These are phyloP conservation scores for Quercus mongolica DNA, from an alignment of 306 rosid genomes.

Conservation along the genomic window DNA sequence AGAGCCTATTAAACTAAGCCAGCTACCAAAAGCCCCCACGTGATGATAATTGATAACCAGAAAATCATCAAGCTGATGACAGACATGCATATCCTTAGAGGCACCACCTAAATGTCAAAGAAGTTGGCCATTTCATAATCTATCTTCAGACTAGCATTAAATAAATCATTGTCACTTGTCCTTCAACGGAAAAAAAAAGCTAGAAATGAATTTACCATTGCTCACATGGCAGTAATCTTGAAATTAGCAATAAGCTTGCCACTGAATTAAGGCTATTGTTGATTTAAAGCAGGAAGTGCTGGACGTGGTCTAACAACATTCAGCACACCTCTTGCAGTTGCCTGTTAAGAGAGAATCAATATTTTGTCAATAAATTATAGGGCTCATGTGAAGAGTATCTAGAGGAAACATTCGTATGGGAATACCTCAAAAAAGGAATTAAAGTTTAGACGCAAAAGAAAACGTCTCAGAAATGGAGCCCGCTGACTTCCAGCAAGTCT, in stretches of 20 bases:
- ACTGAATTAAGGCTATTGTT: constrained; percentile 35
- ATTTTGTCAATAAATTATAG: not conserved
- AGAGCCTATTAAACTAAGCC: not conserved
- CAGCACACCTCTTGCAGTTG: constrained; percentile 90
- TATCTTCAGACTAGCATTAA: not conserved
- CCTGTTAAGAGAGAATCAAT: constrained; percentile 37
- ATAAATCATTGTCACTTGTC: not conserved
- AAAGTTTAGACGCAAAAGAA: constrained; percentile 81
- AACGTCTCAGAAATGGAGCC: constrained; percentile 91
- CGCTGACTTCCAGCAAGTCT: constrained; percentile 98
- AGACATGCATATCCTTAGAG: not conserved
- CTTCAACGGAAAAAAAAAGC: not conserved
- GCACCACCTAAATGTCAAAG: not conserved
- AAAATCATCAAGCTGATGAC: not conserved
- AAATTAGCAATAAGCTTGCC: constrained; percentile 2
- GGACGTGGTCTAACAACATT: constrained; percentile 91
- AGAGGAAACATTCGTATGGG: not conserved
- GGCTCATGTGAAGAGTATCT: not conserved
- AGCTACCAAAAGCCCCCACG: constrained; percentile 1
- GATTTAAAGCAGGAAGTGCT: constrained; percentile 56
- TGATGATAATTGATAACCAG: not conserved
- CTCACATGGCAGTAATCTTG: constrained; percentile 10
- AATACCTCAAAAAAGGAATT: constrained; percentile 92
- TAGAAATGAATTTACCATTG: not conserved
- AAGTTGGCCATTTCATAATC: constrained; percentile 6